Evolutionary conservation across 2,329 filamentous ascomycete genomes (phyloP).

Genomic region (Tolypocladium guangdongense): DNA sequence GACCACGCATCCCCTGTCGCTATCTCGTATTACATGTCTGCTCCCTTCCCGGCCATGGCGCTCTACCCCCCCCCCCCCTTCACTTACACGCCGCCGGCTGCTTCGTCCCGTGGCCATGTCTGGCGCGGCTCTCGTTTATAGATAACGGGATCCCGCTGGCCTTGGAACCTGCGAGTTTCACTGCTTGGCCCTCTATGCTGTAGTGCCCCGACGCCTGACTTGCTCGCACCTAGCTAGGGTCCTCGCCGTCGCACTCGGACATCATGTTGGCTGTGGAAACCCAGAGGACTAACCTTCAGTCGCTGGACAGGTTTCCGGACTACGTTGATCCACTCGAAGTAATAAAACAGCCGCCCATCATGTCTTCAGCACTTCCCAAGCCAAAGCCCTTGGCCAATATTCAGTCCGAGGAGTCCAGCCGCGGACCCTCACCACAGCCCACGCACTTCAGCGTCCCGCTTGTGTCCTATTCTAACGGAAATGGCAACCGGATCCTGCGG

Average conservation of each 20-base stretch:
- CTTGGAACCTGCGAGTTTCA: not conserved
- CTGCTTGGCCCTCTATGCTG: not conserved
- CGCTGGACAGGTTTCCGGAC: constrained; percentile 32
- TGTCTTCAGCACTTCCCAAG: constrained; percentile 18
- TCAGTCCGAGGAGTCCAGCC: constrained; percentile 31
- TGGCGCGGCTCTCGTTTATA: not conserved
- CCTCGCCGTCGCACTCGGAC: constrained; percentile 1
- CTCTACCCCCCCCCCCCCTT: not conserved
- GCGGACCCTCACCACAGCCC: constrained; percentile 76
- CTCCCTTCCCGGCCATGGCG: not conserved
- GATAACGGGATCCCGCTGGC: not conserved
- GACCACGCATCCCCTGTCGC: not conserved
- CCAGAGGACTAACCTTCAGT: constrained; percentile 28
- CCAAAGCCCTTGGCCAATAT: constrained; percentile 31
- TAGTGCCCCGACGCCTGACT: not conserved
- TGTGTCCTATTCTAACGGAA: constrained; percentile 36
- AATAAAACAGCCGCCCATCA: constrained; percentile 12
- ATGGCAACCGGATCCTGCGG: constrained; percentile 65
- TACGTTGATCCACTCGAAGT: constrained; percentile 29
- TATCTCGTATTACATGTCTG: not conserved
- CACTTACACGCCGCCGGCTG: not conserved
- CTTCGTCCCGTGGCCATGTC: not conserved
- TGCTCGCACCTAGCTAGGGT: not conserved
- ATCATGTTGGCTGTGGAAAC: constrained; percentile 25
- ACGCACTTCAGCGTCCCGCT: constrained; percentile 70